Base-by-base conservation (phyloP, 768 basidiomycete species). In the Lactarius pseudohatsudake region DNA sequence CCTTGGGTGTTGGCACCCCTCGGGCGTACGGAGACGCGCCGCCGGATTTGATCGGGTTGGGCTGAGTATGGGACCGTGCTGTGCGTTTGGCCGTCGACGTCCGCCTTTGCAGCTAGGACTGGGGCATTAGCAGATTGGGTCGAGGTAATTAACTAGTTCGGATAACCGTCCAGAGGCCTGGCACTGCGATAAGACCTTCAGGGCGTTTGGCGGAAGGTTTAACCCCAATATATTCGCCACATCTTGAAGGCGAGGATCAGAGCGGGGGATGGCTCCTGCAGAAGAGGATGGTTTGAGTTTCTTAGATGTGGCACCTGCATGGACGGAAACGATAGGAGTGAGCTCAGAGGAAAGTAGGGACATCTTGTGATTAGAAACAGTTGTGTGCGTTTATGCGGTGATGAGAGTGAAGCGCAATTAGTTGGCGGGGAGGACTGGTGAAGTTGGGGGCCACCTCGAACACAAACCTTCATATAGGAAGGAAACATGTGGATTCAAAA, bases 211-310 rank as follows among this genome's bases (percentile, higher is more conserved):
- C 9, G 60, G 60, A 1, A 61, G 34, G 22, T 22, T 61, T 34
- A 61, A 36, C 22, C n/a, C 47, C 34, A 61, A 26, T 8, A 26
- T 18, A 47, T 50, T 61, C 16, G 32, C 30, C 22, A 34, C 16
- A 22, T 61, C 60, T 26, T 53, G 45, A 34, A 61, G 30, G 34
- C 7, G 26, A 16, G 47, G 32, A 53, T 53, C 20, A 34, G 60
- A 50, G 22, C 34, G 47, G 22, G 60, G 60, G 45, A 20, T 10
- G 34, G 32, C 34, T 38, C 47, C 60, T 26, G 53, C 60, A 4
- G 60, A 61, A 53, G 60, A 18, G 30, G 60, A 61, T 2, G 60
- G 7, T 20, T 38, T 36, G 16, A 61, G 60, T 8, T 61, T 50
- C 34, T 53, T 34, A 22, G 32, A n/a, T 16, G 30, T 13, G 9